Base-by-base conservation (phyloP, 805 yeast genomes). In the Metschnikowia vanudenii region DNA sequence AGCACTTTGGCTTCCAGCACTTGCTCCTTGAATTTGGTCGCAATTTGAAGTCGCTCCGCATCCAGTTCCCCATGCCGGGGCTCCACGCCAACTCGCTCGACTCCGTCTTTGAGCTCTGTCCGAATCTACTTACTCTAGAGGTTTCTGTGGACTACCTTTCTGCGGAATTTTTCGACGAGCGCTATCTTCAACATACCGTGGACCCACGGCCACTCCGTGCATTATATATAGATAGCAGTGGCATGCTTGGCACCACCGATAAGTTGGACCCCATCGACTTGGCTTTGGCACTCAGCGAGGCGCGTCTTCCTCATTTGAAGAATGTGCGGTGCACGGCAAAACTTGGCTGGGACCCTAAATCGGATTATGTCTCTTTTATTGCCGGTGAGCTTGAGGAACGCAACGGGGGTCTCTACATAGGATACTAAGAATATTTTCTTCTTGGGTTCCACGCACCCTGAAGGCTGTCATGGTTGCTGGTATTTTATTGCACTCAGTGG, bases 41-140 rank as follows among this genome's bases (percentile, higher is more conserved):
- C 22, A 78, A 81, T 49, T 66, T 92, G 43, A 78, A 71, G 30
- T 74, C 79, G 20, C 68, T 92, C 19, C 76, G 82, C 37, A 81
- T 91, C 19, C 82, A 81, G 51, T 94, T 88, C 59, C 99, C 99
- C 2, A 81, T 92, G 91, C 97, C 96, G 0, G 80, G 83, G 1
- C 68, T 92, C 28, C 72, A 76, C 28, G 81, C 78, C 9, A 78
- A 80, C 51, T 82, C 96, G 0, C 68, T 91, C 55, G 97, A 94
- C 64, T 69, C 75, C 41, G 76, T 88, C 1, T 83, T 92, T 55
- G 65, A 76, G 13, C 81, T 81, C 59, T 92, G 98, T 63, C 95
- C 97, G 3, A 78, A 84, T 47, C 68, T 94, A 44, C 55, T 63
- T 7, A 73, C 78, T 12, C 66, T 90, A 22, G 84, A 82, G 58